Percentiles rank a stretch among this genome's conserved stretches.
Conservation (phyloP, 495 filamentous ascomycete genomes). For the Annulohypoxylon moriforme region DNA sequence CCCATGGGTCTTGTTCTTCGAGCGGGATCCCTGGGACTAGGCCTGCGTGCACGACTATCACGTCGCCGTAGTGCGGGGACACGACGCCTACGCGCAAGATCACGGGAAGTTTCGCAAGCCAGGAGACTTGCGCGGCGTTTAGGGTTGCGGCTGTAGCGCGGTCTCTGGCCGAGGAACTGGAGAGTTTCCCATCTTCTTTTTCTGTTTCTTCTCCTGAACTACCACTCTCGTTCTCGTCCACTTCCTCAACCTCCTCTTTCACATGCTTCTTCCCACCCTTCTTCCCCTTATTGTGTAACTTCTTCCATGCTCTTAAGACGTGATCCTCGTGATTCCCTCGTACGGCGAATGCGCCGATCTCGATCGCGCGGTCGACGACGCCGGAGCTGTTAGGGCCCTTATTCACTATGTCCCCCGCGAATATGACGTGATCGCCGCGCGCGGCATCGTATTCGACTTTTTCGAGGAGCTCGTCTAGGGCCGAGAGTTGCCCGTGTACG, state of each 20-base stretch:
- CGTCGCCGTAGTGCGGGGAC: slow-evolving; percentile 61
- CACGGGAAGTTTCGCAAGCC: slow-evolving; percentile 76
- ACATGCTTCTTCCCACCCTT: slow-evolving; percentile 4
- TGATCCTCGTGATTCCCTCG: slow-evolving; percentile 95
- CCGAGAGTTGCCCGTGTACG: slow-evolving; percentile 83
- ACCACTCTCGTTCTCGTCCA: background rate
- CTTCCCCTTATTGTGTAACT: slow-evolving; percentile 27
- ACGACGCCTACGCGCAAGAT: slow-evolving; percentile 76
- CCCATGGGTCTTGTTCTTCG: slow-evolving; percentile 78
- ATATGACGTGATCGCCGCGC: slow-evolving; percentile 77
- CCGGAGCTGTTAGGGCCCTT: slow-evolving; percentile 88
- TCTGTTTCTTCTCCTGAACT: background rate
- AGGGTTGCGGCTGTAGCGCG: slow-evolving; percentile 52
- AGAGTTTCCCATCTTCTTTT: slow-evolving; percentile 11
- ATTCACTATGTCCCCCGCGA: slow-evolving; percentile 85
- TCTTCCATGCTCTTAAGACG: slow-evolving; percentile 63
- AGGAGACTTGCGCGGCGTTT: slow-evolving; percentile 67
- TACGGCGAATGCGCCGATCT: slow-evolving; percentile 77
- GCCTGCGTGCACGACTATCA: slow-evolving; percentile 86
- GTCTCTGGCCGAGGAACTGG: slow-evolving; percentile 33
- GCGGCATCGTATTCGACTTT: slow-evolving; percentile 71
- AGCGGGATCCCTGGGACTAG: slow-evolving; percentile 78
- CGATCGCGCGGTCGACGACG: slow-evolving; percentile 78
- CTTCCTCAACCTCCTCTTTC: slow-evolving; percentile 32
- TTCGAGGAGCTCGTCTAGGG: slow-evolving; percentile 72